Evolutionary conservation across 805 yeast species (phyloP), one percentile per base, ranked within the genome.

Genomic region (Cyberlindnera misumaiensis): DNA sequence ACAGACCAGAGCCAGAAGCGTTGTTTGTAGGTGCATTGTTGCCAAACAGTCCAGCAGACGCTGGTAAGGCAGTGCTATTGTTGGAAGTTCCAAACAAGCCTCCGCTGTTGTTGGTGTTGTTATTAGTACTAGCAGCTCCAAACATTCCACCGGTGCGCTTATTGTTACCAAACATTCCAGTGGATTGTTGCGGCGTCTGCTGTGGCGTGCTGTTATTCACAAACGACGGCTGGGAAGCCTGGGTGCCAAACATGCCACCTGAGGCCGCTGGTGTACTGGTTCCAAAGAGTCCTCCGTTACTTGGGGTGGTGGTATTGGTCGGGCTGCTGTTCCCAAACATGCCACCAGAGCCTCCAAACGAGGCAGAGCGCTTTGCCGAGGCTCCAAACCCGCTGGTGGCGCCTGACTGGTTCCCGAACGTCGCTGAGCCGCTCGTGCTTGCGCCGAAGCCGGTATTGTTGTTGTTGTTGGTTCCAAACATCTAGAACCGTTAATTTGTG

Each of bases 131-230:
- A 20, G 24, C 8, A 6, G 24, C 24, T 20, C 24, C 24, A 20
- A 20, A 20, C 8, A 20, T 5, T 20, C 24, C 24, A 20, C 24
- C 8, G 5, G 24, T 20, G 24, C 8, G 24, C 24, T 20, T 20
- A 8, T 20, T 20, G 24, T 28, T 53, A 10, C 52, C 58, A 47
- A 59, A 58, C 25, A 56, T 28, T 2, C 43, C 34, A 25, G 11
- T 35, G 12, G 13, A 43, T 28, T 9, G 40, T 17, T 8, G 26
- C n/a, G 20, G 40, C 11, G 30, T 13, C 4, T 11, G 14, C 41
- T 24, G 35, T 31, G 30, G 54, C 53, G 35, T 59, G 2, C 56
- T 58, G 4, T 56, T 49, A 7, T 8, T 20, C 24, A 5, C 24
- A 20, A 20, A 20, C 8, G 24, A 20, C 5, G 24, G 24, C 24